Percentiles rank a stretch among this genome's conserved stretches.
Conservation (phyloP, 495 filamentous ascomycete genomes). For the Talaromyces borbonicus region DNA sequence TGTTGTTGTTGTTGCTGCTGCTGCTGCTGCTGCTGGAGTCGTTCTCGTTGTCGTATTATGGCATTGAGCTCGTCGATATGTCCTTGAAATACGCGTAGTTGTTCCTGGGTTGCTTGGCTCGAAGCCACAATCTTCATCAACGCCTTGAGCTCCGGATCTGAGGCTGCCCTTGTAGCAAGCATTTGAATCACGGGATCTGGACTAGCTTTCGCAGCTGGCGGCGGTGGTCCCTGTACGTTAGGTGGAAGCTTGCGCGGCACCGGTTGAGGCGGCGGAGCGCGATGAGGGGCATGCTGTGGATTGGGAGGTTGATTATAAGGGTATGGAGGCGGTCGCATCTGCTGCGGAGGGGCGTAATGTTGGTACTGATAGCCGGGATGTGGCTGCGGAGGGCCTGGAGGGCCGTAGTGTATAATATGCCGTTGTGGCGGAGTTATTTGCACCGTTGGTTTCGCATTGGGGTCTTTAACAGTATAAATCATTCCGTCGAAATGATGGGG, state of each 20-base stretch:
- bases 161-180: slow-evolving; percentile 75
- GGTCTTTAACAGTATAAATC: slow-evolving; percentile 76
- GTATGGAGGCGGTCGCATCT: slow-evolving; percentile 12
- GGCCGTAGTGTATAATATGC: slow-evolving; percentile 63
- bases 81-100: slow-evolving; percentile 79
- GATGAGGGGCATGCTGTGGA: slow-evolving; percentile 7
- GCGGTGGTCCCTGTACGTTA: slow-evolving; percentile 17
- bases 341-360: slow-evolving; percentile 36
- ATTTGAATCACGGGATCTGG: slow-evolving; percentile 94
- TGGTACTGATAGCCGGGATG: slow-evolving; percentile 41
- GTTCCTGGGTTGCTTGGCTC: slow-evolving; percentile 67
- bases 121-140: slow-evolving; percentile 93
- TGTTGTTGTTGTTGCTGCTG: slow-evolving; percentile 5
- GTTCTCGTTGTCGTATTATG: slow-evolving; percentile 40
- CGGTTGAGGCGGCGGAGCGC: slow-evolving; percentile 18
- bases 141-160: slow-evolving; percentile 81
- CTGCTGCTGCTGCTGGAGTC: slow-evolving; percentile 17
- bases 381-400: slow-evolving; percentile 43
- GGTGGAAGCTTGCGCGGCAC: slow-evolving; percentile 24
- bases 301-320: slow-evolving; percentile 18
- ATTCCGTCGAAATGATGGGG: slow-evolving; percentile 86
- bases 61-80: slow-evolving; percentile 86
- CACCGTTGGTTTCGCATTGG: slow-evolving; percentile 39
- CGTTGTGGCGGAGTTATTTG: slow-evolving; percentile 43
- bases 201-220: slow-evolving; percentile 40